Evolutionary conservation across 768 basidiomycete species (phyloP).

Genomic region (Termitomyces sp.): DNA sequence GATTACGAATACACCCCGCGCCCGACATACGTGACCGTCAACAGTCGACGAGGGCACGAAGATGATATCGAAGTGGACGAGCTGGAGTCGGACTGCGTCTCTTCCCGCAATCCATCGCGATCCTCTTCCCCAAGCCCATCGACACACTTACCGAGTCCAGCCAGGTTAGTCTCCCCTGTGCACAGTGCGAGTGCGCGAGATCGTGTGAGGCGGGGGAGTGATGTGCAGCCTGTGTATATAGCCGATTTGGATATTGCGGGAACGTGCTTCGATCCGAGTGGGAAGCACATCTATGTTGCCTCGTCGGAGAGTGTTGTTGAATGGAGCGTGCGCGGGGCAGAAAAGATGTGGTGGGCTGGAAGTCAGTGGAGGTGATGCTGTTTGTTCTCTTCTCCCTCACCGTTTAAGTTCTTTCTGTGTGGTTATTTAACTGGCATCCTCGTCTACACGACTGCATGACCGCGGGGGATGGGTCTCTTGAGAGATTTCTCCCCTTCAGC

Average conservation of each 20-base stretch:
- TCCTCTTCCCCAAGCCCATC: conserved; percentile 46
- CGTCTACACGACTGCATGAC: neutral
- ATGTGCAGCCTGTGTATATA: conserved; percentile 19
- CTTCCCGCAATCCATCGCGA: conserved; percentile 34
- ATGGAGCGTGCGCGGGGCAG: conserved; percentile 71
- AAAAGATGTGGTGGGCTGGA: conserved; percentile 72
- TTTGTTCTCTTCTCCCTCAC: neutral
- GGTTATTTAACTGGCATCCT: neutral
- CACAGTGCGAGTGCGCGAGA: conserved; percentile 1
- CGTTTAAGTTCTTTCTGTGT: neutral
- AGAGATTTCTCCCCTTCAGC: too few species aligned
- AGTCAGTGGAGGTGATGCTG: conserved; percentile 40
- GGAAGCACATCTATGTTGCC: conserved; percentile 67
- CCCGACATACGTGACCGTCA: conserved; percentile 6
- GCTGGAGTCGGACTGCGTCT: conserved; percentile 54
- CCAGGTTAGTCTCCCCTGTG: conserved; percentile 12
- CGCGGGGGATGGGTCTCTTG: neutral
- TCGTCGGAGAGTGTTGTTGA: conserved; percentile 67
- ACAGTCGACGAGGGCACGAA: conserved; percentile 18
- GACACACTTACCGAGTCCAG: conserved; percentile 17
- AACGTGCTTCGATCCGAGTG: conserved; percentile 69
- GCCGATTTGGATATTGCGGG: conserved; percentile 63
- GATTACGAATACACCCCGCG: conserved; percentile 29
- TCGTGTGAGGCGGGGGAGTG: conserved; percentile 4
- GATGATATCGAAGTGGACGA: conserved; percentile 50